Conservation (phyloP, 176 grass and related monocot genomes). For the Paspalum vaginatum region DNA sequence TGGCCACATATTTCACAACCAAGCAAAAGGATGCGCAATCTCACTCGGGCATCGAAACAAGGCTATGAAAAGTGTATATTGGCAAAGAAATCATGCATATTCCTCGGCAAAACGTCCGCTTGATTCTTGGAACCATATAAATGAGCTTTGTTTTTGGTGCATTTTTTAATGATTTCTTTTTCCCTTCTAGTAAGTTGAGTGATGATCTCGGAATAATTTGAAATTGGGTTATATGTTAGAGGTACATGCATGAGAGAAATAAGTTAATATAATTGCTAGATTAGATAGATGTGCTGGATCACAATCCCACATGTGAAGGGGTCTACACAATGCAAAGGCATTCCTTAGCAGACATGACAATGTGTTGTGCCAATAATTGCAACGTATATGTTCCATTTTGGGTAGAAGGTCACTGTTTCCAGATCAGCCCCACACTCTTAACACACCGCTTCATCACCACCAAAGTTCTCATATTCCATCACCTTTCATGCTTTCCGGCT, state of each 20-base stretch:
- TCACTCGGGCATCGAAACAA: not conserved
- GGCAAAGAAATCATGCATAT: not conserved
- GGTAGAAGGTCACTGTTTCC: constrained; percentile 45
- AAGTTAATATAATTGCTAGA: not conserved
- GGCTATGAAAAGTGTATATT: not conserved
- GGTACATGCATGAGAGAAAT: not conserved
- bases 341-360: not conserved
- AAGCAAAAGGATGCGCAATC: not conserved
- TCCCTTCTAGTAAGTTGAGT: not conserved
- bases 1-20: not conserved
- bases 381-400: constrained; percentile 43
- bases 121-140: too few species aligned
- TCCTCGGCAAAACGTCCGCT: too few species aligned
- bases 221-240: not conserved
- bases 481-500: not conserved
- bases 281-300: not conserved
- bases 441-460: not conserved
- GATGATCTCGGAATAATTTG: not conserved
- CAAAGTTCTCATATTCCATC: constrained; percentile 20
- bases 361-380: constrained; percentile 21
- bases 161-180: not conserved
- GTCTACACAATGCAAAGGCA: not conserved
- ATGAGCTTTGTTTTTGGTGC: not conserved
- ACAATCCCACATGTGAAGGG: not conserved
- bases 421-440: constrained; percentile 10